Base-by-base conservation (phyloP, 345 rosid species). In the Pistacia integerrima region DNA sequence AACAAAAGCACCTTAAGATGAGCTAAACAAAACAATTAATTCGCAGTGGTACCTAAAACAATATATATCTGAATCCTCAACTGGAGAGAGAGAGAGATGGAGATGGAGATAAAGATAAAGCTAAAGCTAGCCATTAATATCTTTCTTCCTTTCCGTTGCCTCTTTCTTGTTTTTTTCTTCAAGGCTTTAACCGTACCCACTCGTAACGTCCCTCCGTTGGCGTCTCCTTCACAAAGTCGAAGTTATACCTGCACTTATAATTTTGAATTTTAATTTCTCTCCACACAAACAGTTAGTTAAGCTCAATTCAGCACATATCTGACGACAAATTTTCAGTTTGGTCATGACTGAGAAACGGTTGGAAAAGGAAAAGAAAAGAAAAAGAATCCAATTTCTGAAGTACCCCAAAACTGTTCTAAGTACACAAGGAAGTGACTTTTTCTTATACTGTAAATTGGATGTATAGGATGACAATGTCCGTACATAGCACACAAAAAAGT, bases 161-260 rank as follows among this genome's bases (percentile, higher is more conserved):
- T n/a, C 46, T 60, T 52, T 64, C 36, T 64, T 49, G 61, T 28
- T 74, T 20, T 77, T 61, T 20, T 67, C 75, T 33, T 89, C 74
- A 85, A 64, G 79, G 84, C 52, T 82, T 83, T 76, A 88, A 41
- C 59, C 79, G 80, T 57, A 85, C 78, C 95, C 97, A 92, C 84
- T 89, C 83, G 87, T 85, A 89, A 57, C 93, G 91, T 74, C 96
- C 96, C 75, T 91, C 85, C 85, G 87, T 54, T n/a, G 96, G 91
- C 80, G 84, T 82, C 76, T 89, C 96, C 84, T 85, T 82, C 73
- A 65, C 86, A 11, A 88, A 78, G 77, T 91, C 93, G 73, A 81
- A 91, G 73, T 91, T 91, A 62, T 90, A 91, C 94, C 96, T 91
- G 79, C 4, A 57, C 61, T 49, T 38, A 56, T 30, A 51, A 9